Base-by-base conservation (phyloP, 1,284 basidiomycete species). In the Taiwanofungus camphoratus region DNA sequence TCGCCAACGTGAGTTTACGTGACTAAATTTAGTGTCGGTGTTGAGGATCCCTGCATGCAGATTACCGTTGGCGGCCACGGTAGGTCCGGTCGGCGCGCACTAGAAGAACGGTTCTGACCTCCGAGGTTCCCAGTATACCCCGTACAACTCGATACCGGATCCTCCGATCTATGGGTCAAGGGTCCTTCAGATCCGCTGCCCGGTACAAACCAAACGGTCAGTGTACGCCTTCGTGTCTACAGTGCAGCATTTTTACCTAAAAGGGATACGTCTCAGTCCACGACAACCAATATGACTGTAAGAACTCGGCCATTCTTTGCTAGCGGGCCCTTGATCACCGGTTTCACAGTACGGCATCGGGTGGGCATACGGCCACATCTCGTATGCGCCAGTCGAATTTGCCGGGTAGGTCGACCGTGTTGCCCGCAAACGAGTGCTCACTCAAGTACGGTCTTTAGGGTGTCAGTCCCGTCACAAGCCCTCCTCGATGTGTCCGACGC, bases 111-210 rank as follows among this genome's bases (percentile, higher is more conserved):
- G 26, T 19, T 21, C 12, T 39, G 15, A 26, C 21, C 8, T 27
- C 32, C 35, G 9, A 32, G n/a, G 24, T 33, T 16, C 45, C 35
- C 35, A 86, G 82, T 69, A 12, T 84, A 82, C 58, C 64, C 71
- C 34, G 73, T 88, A 5, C 87, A 89, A 60, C 66, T 90, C 35
- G 87, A 90, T 62, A 88, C 86, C 0, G 87, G 87, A 43, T 89
- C 86, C 9, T 87, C 76, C 45, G 87, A 90, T 63, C 69, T 90
- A n/a, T 89, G 87, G 80, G 69, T 88, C 39, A 70, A 78, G 54
- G 74, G 74, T 19, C 38, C 66, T 4, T 53, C 61, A 1, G 67
- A 65, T 33, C 73, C 81, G 9, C 57, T 84, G 44, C 77, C 82
- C 9, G 70, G 73, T 49, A 57, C 70, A 23, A 64, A 65, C 13